phyloP scores from a whole-genome alignment of 768 basidiomycete species.

The Termitomyces sp. region DNA sequence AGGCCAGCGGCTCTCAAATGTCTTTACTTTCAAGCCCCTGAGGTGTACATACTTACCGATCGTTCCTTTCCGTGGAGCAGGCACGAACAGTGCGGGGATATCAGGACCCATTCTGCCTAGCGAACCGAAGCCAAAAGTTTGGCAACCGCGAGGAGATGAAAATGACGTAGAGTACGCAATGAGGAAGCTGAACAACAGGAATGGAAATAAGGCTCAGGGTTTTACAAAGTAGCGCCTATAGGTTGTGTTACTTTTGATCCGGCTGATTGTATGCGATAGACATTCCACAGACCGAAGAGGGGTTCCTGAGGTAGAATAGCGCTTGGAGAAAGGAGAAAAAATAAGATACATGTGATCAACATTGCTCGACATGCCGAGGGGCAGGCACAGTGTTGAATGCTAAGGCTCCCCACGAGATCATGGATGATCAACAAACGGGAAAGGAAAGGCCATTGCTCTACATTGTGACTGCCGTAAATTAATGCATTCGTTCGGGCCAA shows the following conservation, averaged over 20 bases:
- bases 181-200: background rate
- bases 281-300: background rate
- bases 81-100: background rate
- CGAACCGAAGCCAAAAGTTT: background rate
- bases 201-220: background rate
- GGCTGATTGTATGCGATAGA: background rate
- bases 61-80: background rate
- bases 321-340: background rate
- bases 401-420: background rate
- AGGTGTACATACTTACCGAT: background rate
- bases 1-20: background rate
- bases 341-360: background rate
- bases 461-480: no score
- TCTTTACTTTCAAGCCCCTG: background rate
- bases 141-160: background rate
- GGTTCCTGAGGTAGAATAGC: background rate
- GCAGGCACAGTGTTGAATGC: background rate
- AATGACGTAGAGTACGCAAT: background rate
- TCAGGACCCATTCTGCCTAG: background rate
- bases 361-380: background rate
- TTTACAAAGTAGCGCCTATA: background rate
- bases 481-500: background rate
- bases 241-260: background rate
- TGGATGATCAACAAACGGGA: background rate
- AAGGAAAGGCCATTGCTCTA: background rate